Evolutionary conservation across 2,329 filamentous ascomycete species (phyloP), one percentile per base, ranked within the genome.

Genomic region (Basipetospora sp.): DNA sequence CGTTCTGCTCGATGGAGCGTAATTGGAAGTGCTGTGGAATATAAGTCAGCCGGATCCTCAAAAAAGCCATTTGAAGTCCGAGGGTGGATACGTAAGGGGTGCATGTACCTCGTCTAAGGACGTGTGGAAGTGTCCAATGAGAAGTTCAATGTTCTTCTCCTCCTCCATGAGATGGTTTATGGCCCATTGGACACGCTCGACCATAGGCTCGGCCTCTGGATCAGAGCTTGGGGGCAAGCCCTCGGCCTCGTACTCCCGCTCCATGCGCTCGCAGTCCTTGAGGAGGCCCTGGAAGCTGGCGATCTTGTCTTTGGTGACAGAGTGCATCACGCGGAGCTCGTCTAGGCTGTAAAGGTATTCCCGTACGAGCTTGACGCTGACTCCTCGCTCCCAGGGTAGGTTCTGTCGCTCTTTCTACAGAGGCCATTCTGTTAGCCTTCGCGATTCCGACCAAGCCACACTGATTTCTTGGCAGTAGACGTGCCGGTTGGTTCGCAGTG

Each of bases 101-200:
- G n/a, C n/a, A 26, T n/a, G 8, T 6, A 37, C 35, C 29, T 39
- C 36, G 22, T 17, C 26, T 9, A 39, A 25, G 1, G 36, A 30
- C 2, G 36, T 39, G 5, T 77, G 70, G 40, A 75, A 58, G 2
- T 74, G 61, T 15, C 71, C 73, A 52, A 75, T 66, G 16, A 72
- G 68, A 8, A 76, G 71, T 48, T 78, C 74, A 47, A 77, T 72
- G 2, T 79, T 71, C 47, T 78, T 74, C 0, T 73, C 72, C 47
- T 78, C 73, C n/a, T 74, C 71, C 48, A 77, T 73, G 29, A 75
- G 73, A 63, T 78, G 74, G 50, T 77, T 72, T 8, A 78, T 54
- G 1, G 69, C 59, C 41, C 69, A 65, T n/a, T 61, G 60, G 10
- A 60, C 60, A 48, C 77, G 77, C 38, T 73, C 71, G 2, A 62